These are phyloP conservation scores for Collybia nuda DNA, from an alignment of 768 basidiomycete species.

Conservation along the genomic window DNA sequence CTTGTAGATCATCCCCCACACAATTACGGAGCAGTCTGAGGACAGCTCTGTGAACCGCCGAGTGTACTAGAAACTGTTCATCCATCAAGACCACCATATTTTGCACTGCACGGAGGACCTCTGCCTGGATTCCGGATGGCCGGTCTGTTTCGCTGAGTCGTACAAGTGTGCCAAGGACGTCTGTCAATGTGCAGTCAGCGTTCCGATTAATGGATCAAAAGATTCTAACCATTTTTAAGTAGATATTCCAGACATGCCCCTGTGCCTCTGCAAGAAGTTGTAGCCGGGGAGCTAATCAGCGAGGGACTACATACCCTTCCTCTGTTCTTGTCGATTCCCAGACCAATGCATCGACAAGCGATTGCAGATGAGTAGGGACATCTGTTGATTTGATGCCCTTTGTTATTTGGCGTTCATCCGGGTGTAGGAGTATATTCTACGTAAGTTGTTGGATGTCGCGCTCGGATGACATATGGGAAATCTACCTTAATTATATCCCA, in stretches of 20 bases:
- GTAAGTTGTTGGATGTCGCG: slow-evolving; percentile 8
- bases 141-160: slow-evolving; percentile 82
- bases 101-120: slow-evolving; percentile 83
- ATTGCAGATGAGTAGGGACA: slow-evolving; percentile 73
- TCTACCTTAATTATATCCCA: slow-evolving; percentile 75
- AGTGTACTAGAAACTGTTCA: slow-evolving; percentile 91
- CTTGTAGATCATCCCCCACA: slow-evolving; percentile 89
- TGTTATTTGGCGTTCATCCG: slow-evolving; percentile 85
- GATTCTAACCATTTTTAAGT: slow-evolving; percentile 75
- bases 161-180: slow-evolving; percentile 83
- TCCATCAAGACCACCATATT: slow-evolving; percentile 92
- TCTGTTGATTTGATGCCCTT: slow-evolving; percentile 80
- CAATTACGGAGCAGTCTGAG: slow-evolving; percentile 82
- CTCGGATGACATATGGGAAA: background rate
- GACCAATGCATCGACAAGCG: slow-evolving; percentile 84
- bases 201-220: background rate
- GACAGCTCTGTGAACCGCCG: slow-evolving; percentile 86
- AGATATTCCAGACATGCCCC: slow-evolving; percentile 91
- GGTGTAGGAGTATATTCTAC: slow-evolving; percentile 80
- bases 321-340: slow-evolving; percentile 84
- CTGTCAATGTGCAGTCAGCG: slow-evolving; percentile 33
- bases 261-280: slow-evolving; percentile 56
- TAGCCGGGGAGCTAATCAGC: slow-evolving; percentile 4
- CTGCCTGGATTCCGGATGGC: slow-evolving; percentile 88
- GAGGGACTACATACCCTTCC: slow-evolving; percentile 66